These are phyloP conservation scores for Pleurotus tuber-regium DNA, from an alignment of 768 basidiomycete genomes.

Conservation along the genomic window DNA sequence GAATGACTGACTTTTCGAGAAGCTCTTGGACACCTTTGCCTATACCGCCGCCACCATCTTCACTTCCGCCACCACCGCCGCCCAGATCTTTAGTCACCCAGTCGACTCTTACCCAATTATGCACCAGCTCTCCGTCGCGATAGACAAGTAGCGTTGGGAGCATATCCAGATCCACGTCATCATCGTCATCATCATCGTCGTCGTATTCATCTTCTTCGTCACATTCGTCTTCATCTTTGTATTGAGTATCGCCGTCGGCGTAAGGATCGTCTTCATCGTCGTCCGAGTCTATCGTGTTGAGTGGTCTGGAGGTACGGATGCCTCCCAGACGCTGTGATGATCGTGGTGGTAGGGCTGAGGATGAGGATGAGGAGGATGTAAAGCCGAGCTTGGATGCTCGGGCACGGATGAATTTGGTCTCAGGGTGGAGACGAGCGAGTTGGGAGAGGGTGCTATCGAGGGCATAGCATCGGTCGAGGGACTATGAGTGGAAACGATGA, in stretches of 20 bases:
- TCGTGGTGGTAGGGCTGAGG: not conserved
- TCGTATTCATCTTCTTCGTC: not conserved
- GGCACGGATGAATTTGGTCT: conserved; percentile 80
- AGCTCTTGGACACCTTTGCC: conserved; percentile 66
- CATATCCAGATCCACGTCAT: conserved; percentile 13
- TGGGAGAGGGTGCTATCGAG: conserved; percentile 67
- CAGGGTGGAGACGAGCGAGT: conserved; percentile 65
- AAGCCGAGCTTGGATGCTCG: conserved; percentile 78
- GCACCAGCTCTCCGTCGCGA: conserved; percentile 77
- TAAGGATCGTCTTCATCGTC: conserved; percentile 42
- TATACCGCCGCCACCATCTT: conserved; percentile 27
- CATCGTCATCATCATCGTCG: conserved; percentile 11
- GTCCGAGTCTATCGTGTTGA: conserved; percentile 19
- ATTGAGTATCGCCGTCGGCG: conserved; percentile 22
- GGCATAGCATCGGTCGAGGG: conserved; percentile 68
- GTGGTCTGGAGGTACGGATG: conserved; percentile 25
- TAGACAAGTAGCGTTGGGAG: conserved; percentile 52
- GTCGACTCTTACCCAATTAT: conserved; percentile 86
- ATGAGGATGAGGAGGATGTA: conserved; percentile 27
- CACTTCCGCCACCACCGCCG: not conserved
- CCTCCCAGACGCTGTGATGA: not conserved
- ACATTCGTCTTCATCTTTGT: not conserved
- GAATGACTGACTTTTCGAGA: conserved; percentile 50
- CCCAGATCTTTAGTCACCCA: conserved; percentile 57
- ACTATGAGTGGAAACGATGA: conserved; percentile 37